These are phyloP conservation scores for Staphylotrichum tortipilum DNA, from an alignment of 495 filamentous ascomycete species.

Conservation along the genomic window DNA sequence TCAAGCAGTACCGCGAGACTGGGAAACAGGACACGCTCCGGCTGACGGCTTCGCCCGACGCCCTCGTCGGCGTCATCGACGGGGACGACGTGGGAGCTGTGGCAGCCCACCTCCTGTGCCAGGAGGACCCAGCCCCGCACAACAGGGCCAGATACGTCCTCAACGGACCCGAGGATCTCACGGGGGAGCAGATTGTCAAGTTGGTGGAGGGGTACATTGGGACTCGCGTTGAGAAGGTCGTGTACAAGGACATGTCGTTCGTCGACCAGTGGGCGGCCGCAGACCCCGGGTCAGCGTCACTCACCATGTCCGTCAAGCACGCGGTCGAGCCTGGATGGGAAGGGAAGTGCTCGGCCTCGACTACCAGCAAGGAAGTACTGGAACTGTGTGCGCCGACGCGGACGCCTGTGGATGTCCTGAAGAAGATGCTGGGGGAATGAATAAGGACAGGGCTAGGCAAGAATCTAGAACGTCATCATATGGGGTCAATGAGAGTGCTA, in stretches of 20 bases:
- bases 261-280: constrained; percentile 21
- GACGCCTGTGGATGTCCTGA: constrained; percentile 6
- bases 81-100: constrained; percentile 32
- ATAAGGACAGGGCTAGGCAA: no score
- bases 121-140: constrained; percentile 26
- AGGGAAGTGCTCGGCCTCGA: constrained; percentile 26
- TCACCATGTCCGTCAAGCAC: constrained; percentile 14
- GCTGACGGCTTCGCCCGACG: constrained; percentile 23
- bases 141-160: constrained; percentile 36
- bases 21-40: constrained; percentile 27
- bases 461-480: no score
- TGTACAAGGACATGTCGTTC: constrained; percentile 31
- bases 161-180: constrained; percentile 38
- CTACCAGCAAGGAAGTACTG: constrained; percentile 28
- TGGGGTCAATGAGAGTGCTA: no score
- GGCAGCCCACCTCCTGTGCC: constrained; percentile 33
- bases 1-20: constrained; percentile 31
- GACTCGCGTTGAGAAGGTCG: constrained; percentile 26
- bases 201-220: constrained; percentile 37
- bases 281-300: constrained; percentile 15
- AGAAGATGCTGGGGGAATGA: constrained; percentile 4
- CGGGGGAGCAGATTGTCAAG: constrained; percentile 30
- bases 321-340: constrained; percentile 18
- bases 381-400: constrained; percentile 9
- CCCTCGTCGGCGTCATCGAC: constrained; percentile 33